phyloP scores from a whole-genome alignment of 345 rosid genomes.

The Syzygium oleosum region DNA sequence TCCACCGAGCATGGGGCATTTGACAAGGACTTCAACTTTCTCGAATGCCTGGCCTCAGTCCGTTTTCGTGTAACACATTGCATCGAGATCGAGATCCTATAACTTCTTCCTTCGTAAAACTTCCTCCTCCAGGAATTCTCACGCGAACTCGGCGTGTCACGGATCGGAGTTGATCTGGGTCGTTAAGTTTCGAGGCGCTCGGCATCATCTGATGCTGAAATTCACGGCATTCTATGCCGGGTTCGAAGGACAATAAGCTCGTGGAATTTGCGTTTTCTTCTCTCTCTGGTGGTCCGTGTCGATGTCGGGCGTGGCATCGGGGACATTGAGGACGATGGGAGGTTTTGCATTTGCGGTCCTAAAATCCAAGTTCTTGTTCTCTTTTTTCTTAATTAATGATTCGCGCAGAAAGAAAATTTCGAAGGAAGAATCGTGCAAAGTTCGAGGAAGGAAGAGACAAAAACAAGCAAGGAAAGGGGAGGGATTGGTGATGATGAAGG shows the following conservation, averaged over 20 bases:
- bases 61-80: neutral
- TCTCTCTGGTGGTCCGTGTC: neutral
- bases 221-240: no score
- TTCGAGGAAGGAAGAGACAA: neutral
- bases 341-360: no score
- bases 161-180: neutral
- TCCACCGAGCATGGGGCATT: neutral
- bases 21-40: neutral
- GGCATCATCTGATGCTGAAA: neutral
- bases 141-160: neutral
- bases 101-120: neutral
- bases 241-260: no score
- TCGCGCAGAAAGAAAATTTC: neutral
- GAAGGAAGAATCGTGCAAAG: neutral
- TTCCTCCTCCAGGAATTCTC: neutral
- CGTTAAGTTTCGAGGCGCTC: neutral
- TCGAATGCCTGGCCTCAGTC: neutral
- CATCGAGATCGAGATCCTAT: neutral
- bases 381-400: neutral
- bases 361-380: neutral
- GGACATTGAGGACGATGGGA: neutral
- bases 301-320: neutral
- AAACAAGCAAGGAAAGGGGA: neutral
- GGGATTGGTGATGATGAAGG: neutral
- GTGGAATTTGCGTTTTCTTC: neutral